Base-by-base conservation (phyloP, 441 rosid species). In the Pelargonium fulgidum region DNA sequence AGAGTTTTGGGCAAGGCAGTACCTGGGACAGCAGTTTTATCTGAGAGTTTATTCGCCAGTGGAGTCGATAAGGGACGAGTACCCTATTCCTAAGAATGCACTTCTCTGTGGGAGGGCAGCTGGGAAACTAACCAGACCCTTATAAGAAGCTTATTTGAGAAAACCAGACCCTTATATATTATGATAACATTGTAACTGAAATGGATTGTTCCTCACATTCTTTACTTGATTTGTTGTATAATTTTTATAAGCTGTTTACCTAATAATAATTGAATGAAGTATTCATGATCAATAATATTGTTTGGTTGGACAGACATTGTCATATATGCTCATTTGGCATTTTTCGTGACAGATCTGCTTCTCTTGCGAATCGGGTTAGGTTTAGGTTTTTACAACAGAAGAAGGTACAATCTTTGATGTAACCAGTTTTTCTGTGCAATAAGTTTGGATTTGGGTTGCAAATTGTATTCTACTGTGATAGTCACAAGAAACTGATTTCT, bases 21-120 rank as follows among this genome's bases (percentile, higher is more conserved):
- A 88, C 75, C 82, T 88, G 1, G 93, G 90, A 16, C 90, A 86
- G 66, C 93, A 86, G 11, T 85, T 88, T 59, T 86, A 88, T 59
- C 63, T 88, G 68, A 50, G 89, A 70, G 93, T 88, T 13, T 75
- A 81, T 16, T 59, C 90, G 10, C 76, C 85, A 0, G 75, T 68
- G 54, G 62, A 65, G 20, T 85, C 89, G 11, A 19, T 72, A 4
- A 77, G 89, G 69, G 89, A 86, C 54, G 93, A 88, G 67, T 81
- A 77, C 45, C 82, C 67, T 7, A 67, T 86, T 67, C 93, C 93
- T 9, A 65, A 66, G 56, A 84, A 86, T 72, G 87, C 85, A 4
- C 72, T 86, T 12, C 82, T 83, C 20, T 88, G 93, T 70, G 93
- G 90, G 59, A 81, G 83, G 48, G 90, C 89, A 5, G 5, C 0